Conservation (phyloP, 371 early-diverging fungal genomes). For the Mucor velutinosus region DNA sequence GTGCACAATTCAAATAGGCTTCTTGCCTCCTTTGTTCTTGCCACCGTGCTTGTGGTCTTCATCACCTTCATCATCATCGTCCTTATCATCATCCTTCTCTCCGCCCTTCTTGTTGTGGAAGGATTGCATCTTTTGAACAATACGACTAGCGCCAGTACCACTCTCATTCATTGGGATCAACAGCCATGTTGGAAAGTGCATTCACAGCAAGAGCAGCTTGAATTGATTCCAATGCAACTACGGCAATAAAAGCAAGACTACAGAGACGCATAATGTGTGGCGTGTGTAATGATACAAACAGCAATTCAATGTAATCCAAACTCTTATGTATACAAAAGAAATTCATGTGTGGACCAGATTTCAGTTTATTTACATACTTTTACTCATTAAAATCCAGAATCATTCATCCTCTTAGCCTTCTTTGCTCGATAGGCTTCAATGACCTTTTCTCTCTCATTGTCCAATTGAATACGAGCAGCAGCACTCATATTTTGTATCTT, state of each 20-base stretch:
- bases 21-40: too few relatives aligned
- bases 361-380: conserved; percentile 2
- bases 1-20: too few relatives aligned
- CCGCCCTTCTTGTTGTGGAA: conserved; percentile 33
- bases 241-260: background rate
- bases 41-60: too few relatives aligned
- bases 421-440: conserved; percentile 51
- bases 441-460: conserved; percentile 45
- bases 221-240: background rate
- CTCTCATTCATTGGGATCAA: conserved; percentile 6
- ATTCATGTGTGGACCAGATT: background rate
- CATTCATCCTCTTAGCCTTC: conserved; percentile 48
- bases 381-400: conserved; percentile 21
- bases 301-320: background rate
- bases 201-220: background rate
- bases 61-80: too few relatives aligned
- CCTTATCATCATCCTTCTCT: background rate
- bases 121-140: conserved; percentile 32
- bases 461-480: conserved; percentile 41
- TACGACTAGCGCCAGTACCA: conserved; percentile 37
- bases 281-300: background rate
- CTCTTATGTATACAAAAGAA: background rate
- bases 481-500: conserved; percentile 49
- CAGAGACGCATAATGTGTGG: background rate
- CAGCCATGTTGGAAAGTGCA: background rate